phyloP scores from a whole-genome alignment of 768 basidiomycete genomes.

The Trametes punicea region DNA sequence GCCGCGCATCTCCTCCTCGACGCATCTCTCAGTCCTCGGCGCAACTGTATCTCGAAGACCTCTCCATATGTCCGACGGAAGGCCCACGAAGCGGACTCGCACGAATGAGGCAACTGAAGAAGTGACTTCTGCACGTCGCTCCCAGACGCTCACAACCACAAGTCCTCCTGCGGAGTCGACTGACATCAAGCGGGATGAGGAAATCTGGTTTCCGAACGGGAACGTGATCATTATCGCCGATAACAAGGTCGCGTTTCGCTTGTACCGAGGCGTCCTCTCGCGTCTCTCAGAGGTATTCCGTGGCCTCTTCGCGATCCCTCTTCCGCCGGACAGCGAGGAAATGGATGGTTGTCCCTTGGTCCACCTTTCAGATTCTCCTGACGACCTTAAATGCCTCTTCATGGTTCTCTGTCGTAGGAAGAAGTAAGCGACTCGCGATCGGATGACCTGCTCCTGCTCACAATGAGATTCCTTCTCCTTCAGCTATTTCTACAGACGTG shows the following conservation, averaged over 20 bases:
- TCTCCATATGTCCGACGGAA: neutral
- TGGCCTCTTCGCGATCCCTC: constrained; percentile 12
- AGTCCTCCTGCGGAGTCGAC: neutral
- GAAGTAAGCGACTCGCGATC: neutral
- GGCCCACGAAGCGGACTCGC: neutral
- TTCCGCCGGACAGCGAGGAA: neutral
- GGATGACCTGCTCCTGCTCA: too few species aligned
- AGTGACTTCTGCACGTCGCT: neutral
- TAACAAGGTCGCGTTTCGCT: constrained; percentile 7
- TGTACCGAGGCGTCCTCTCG: constrained; percentile 16
- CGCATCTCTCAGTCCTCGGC: neutral
- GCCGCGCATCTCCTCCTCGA: neutral
- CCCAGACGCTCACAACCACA: too few species aligned
- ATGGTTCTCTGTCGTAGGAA: neutral
- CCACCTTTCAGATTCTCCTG: constrained; percentile 7
- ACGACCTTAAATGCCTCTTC: constrained; percentile 4
- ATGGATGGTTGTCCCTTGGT: constrained; percentile 14
- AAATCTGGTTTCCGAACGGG: constrained; percentile 62
- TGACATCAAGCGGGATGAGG: neutral
- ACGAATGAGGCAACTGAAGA: neutral
- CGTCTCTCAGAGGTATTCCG: constrained; percentile 16
- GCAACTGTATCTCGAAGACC: neutral
- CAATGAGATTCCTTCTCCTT: too few species aligned
- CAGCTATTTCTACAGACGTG: neutral
- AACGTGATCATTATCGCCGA: constrained; percentile 58